Base-by-base conservation (phyloP, 2,329 filamentous ascomycete genomes). In the Cladophialophora psammophila region DNA sequence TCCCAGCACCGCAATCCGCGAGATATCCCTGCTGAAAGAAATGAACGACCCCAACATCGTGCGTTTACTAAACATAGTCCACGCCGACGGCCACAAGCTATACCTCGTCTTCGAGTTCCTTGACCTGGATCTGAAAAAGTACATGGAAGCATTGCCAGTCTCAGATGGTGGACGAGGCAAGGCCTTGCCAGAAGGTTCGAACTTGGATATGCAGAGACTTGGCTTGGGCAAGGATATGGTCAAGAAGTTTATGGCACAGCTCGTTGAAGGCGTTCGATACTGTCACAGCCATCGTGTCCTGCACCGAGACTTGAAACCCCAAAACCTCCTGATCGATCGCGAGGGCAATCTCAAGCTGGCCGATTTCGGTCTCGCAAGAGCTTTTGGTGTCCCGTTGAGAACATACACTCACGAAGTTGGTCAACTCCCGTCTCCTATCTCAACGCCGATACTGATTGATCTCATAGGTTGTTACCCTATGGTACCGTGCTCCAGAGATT, bases 51-150 rank as follows among this genome's bases (percentile, higher is more conserved):
- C 91, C 69, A 96, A 94, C 80, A 95, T 97, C 75, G 91, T 97
- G 67, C 88, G 89, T 71, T 87, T 97, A 52, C 81, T 94, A 76
- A 96, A 97, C 83, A 97, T 97, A 72, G 93, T 97, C 60, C 93
- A 97, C 79, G 92, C 93, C 76, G 94, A 97, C 78, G 93, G 93
- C 64, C 92, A 96, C 82, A 97, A 97, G 82, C 88, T 97, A 59
- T 97, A 96, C 80, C 90, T 97, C 56, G 93, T 97, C 73, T 91
- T 94, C 71, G 93, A 97, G 78, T 97, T 92, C 80, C 90, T 97
- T 72, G 93, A 96, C 76, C 85, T 94, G 65, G 93, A 97, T 75
- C 84, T 97, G 74, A 97, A 97, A 84, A 96, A 96, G 80, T 97
- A 96, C 80, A 97, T 97, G 93, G 93, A 97, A 80, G 87, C 93